phyloP scores from a whole-genome alignment of 495 filamentous ascomycete species.

The Glonium stellatum region DNA sequence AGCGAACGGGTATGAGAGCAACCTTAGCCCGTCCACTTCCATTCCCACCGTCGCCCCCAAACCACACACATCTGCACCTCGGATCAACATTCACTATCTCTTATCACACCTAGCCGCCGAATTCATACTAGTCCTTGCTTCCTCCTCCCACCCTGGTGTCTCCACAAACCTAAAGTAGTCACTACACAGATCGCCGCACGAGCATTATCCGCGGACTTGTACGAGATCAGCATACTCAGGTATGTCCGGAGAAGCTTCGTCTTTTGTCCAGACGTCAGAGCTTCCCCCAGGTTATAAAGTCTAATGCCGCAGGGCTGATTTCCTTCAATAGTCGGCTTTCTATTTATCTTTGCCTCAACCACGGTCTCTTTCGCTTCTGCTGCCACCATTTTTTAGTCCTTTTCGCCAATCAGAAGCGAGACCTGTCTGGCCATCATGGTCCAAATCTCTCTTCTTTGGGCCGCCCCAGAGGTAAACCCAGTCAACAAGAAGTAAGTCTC shows the following conservation, averaged over 20 bases:
- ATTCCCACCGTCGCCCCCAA: not conserved
- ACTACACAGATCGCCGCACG: not conserved
- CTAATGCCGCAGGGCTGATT: not conserved
- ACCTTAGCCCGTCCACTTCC: not conserved
- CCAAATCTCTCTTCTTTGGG: constrained; percentile 42
- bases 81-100: not conserved
- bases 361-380: not conserved
- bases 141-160: not conserved
- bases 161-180: not conserved
- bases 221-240: not conserved
- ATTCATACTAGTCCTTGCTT: constrained; percentile 1
- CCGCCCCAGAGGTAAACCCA: constrained; percentile 60
- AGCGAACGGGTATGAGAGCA: not conserved
- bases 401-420: not conserved
- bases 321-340: not conserved
- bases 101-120: not conserved
- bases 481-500: constrained; percentile 54
- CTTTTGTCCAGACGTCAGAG: not conserved
- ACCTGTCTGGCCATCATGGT: constrained; percentile 6
- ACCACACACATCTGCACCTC: not conserved
- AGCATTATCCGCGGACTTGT: constrained; percentile 5
- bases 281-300: constrained; percentile 3
- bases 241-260: constrained; percentile 8
- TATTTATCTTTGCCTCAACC: not conserved
- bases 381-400: not conserved